A percentile compares a stretch with the other conserved stretches of the same genome.
Evolutionary conservation across 1,139 yeast species (phyloP).

Genomic region (Blastobotrys apis): DNA sequence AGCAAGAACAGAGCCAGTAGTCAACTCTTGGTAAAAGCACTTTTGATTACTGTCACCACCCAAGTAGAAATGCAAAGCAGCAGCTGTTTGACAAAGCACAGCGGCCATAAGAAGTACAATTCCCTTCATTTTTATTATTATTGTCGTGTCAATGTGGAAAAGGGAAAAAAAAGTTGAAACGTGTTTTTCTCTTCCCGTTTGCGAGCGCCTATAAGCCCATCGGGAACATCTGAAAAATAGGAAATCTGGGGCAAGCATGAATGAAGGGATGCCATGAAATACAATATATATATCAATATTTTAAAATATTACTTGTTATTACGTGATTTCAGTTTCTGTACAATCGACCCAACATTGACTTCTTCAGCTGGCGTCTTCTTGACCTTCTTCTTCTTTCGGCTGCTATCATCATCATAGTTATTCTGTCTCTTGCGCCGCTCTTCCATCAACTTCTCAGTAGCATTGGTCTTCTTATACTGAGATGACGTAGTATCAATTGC

Average conservation of each 20-base stretch:
- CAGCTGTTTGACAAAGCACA: conserved; percentile 23
- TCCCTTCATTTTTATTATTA: conserved; percentile 7
- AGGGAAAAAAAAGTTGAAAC: conserved; percentile 4
- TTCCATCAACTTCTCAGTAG: conserved; percentile 75
- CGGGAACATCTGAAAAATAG: too few relatives aligned
- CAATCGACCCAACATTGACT: conserved; percentile 24
- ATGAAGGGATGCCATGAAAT: too few relatives aligned
- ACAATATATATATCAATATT: too few relatives aligned
- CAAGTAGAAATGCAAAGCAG: conserved; percentile 49
- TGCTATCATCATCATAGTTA: conserved; percentile 10
- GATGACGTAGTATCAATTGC: conserved; percentile 82
- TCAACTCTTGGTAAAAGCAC: conserved; percentile 65
- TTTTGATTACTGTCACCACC: conserved; percentile 52
- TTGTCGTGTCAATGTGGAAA: not conserved
- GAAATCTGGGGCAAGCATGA: too few relatives aligned
- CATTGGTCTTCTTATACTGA: conserved; percentile 80
- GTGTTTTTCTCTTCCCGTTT: conserved; percentile 6
- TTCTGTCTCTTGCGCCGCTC: conserved; percentile 60
- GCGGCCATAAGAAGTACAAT: conserved; percentile 11
- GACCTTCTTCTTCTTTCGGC: conserved; percentile 17
- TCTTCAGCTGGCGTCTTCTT: conserved; percentile 14
- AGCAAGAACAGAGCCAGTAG: conserved; percentile 53
- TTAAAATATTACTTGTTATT: too few relatives aligned
- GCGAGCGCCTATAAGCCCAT: too few relatives aligned
- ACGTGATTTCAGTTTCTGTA: conserved; percentile 30